These are phyloP conservation scores for Tolypocladium inflatum DNA, from an alignment of 2,329 filamentous ascomycete species.

Conservation along the genomic window DNA sequence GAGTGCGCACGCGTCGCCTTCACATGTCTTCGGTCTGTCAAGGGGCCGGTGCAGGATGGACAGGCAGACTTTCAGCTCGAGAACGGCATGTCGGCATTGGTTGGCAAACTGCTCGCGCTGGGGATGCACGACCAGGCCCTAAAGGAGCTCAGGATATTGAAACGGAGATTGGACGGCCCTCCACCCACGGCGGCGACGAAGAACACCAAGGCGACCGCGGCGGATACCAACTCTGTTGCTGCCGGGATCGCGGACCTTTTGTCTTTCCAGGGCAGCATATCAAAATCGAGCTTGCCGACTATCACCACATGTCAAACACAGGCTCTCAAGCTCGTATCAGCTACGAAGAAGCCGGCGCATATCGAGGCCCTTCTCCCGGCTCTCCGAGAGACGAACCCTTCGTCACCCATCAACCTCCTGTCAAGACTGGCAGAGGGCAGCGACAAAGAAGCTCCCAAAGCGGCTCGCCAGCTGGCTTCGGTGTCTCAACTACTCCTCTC, in stretches of 20 bases:
- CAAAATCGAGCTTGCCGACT: conserved; percentile 38
- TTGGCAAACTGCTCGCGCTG: conserved; percentile 55
- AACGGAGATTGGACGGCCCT: conserved; percentile 45
- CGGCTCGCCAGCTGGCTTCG: conserved; percentile 55
- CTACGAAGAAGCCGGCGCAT: conserved; percentile 47
- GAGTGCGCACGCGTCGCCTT: conserved; percentile 65
- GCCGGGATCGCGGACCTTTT: conserved; percentile 47
- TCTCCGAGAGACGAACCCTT: conserved; percentile 40
- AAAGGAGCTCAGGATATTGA: conserved; percentile 59
- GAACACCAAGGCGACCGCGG: conserved; percentile 14
- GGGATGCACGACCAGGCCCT: conserved; percentile 58
- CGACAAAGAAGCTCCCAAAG: conserved; percentile 43
- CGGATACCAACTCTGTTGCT: conserved; percentile 19
- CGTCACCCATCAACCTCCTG: conserved; percentile 51
- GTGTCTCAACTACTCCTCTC: conserved; percentile 56
- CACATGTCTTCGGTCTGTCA: conserved; percentile 48
- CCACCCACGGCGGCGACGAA: conserved; percentile 20
- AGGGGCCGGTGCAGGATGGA: conserved; percentile 41
- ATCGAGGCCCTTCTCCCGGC: conserved; percentile 49
- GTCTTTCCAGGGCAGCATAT: conserved; percentile 42
- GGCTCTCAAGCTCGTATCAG: conserved; percentile 52
- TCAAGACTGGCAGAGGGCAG: conserved; percentile 31
- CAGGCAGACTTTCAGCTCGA: conserved; percentile 61
- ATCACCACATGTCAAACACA: conserved; percentile 57
- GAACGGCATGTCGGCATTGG: conserved; percentile 60